Evolutionary conservation across 2,329 filamentous ascomycete genomes (phyloP).

Genomic region (Xylariaceae sp.): DNA sequence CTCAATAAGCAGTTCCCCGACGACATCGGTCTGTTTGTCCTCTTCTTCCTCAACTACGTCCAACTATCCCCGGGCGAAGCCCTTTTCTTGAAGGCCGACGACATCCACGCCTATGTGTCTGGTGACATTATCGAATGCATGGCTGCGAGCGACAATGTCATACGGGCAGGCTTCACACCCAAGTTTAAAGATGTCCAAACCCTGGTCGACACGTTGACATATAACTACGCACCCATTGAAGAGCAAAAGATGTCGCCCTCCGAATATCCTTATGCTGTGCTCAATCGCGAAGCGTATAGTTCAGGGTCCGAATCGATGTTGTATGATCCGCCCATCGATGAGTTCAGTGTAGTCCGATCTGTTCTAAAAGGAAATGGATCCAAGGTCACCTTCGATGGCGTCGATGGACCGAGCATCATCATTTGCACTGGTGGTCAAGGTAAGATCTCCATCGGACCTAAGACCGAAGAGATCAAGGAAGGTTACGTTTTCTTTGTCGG

Average conservation of each 20-base stretch:
- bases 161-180: conserved; percentile 92
- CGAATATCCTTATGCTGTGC: conserved; percentile 78
- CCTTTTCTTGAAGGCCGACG: conserved; percentile 92
- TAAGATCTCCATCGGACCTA: conserved; percentile 78
- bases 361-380: conserved; percentile 64
- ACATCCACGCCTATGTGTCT: conserved; percentile 91
- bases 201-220: conserved; percentile 85
- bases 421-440: conserved; percentile 84
- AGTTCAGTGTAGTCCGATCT: conserved; percentile 85
- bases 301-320: conserved; percentile 66
- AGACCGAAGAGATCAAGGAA: conserved; percentile 65
- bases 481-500: conserved; percentile 82
- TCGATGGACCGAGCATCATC: conserved; percentile 85
- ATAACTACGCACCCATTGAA: conserved; percentile 88
- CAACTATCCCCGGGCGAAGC: conserved; percentile 83
- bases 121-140: conserved; percentile 99
- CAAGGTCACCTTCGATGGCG: conserved; percentile 81
- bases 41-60: conserved; percentile 97
- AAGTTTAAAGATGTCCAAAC: conserved; percentile 97
- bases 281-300: conserved; percentile 77
- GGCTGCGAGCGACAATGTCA: conserved; percentile 97
- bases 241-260: conserved; percentile 87
- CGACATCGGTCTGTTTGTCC: conserved; percentile 89
- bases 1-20: conserved; percentile 78
- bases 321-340: conserved; percentile 94